These are phyloP conservation scores for Lophiotrema nucula DNA, from an alignment of 495 filamentous ascomycete species.

Conservation along the genomic window DNA sequence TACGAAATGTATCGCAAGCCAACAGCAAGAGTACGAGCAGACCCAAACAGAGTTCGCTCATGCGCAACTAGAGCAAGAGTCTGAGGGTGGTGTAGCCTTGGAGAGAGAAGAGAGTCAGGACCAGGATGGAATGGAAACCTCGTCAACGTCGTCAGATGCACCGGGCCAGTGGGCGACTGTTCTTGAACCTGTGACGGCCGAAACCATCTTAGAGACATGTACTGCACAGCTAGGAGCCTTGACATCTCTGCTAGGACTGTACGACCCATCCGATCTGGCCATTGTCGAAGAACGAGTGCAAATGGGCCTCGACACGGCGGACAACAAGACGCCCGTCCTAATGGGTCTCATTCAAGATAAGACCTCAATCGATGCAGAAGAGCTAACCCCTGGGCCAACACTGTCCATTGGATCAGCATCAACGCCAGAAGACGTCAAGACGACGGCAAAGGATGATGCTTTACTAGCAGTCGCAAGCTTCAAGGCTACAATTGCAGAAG, in stretches of 20 bases:
- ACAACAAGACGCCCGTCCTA: constrained; percentile 49
- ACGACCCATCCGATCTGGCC: constrained; percentile 23
- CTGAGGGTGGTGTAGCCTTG: constrained; percentile 26
- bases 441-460: constrained; percentile 49
- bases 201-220: constrained; percentile 62
- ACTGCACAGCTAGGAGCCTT: constrained; percentile 61
- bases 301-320: constrained; percentile 40
- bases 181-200: constrained; percentile 59
- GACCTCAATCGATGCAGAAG: neutral
- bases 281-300: constrained; percentile 46
- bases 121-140: constrained; percentile 33
- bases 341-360: constrained; percentile 26
- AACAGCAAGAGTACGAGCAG: constrained; percentile 58
- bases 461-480: constrained; percentile 55
- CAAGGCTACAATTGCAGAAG: constrained; percentile 53
- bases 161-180: constrained; percentile 60
- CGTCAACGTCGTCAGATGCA: constrained; percentile 43
- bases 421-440: constrained; percentile 1
- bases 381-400: constrained; percentile 13
- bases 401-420: constrained; percentile 11
- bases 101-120: constrained; percentile 13
- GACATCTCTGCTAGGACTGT: constrained; percentile 46
- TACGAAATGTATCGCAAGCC: constrained; percentile 58
- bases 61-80: constrained; percentile 39
- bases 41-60: constrained; percentile 46